Evolutionary conservation across 1,139 yeast species (phyloP), one percentile per base, ranked within the genome.

Genomic region (Geotrichum citri-aurantii): DNA sequence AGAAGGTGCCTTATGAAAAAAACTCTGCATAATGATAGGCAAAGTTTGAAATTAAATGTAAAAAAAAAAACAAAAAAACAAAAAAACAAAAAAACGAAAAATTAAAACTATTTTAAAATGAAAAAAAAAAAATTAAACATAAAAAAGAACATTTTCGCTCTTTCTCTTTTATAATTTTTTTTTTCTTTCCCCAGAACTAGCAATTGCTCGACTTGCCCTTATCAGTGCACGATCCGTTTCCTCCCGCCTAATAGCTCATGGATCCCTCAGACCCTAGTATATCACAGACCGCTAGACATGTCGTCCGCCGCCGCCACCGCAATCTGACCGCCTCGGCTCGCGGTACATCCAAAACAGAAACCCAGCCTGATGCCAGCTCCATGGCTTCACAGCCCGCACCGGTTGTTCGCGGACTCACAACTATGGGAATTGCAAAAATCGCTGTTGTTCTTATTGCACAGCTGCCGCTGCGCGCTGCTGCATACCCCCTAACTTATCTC

Each of bases 401-500:
- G 19, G 5, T 19, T n/a, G 21, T 19, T 37, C 44, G 44, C 21
- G 19, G 44, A 37, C 21, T 37, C 19, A 27, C 26, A 8, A 47
- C 49, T 3, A 14, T 24, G 49, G 10, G 44, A 14, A 19, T 57
- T 24, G 46, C 57, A 10, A 57, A 57, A 46, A 31, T 57, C 6
- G 57, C 57, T 11, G 21, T 57, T 12, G 44, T 57, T 14, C 52
- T 57, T 3, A 57, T 57, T 50, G 54, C 59, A 8, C 59, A 57
- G 21, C 48, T 57, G 8, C 59, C 59, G 12, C 49, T 57, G 14
- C 50, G 42, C n/a, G 59, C 59, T 6, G 59, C 57, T 27, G 44
- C 44, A 12, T 53, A 50, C 40, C 59, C 59, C 26, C 21, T 57
- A 10, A 17, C 55, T 23, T 24, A 48, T n/a, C 62, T 73, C 48